Base-by-base conservation (phyloP, 176 grass and related monocot genomes). In the Aegilops speltoides region DNA sequence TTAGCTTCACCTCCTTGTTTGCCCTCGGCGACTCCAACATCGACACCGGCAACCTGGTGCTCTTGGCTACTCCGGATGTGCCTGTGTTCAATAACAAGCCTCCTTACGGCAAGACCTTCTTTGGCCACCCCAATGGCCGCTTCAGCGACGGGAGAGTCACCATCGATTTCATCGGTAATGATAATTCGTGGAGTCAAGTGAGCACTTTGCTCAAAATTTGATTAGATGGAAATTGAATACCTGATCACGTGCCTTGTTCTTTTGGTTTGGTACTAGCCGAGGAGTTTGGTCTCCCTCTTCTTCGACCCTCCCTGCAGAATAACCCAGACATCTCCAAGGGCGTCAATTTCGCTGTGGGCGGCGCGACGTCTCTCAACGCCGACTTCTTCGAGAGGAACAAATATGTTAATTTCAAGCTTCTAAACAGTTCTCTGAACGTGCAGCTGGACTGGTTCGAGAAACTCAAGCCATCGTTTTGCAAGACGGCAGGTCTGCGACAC, bases 371-470 rank as follows among this genome's bases (percentile, higher is more conserved):
- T 14, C 81, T 89, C 6, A 82, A 80, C 8, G 23, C 60, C 7
- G 81, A 59, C 24, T 97, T 87, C 87, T 86, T 84, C 41, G 28
- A 82, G 57, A 67, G 41, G 34, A 85, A 76, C 45, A 56, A 64
- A 4, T 14, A 90, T 7, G 76, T 78, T 0, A 6, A 1, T 19
- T 25, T 56, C 5, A 25, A 77, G 36, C 28, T 83, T 3, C 16
- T 86, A 0, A 91, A 93, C 82, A 76, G 32, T n/a, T 92, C 93
- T 22, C 38, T 91, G 6, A 32, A 43, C 7, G 23, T 70, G 75
- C 88, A 93, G 83, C 31, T 93, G 15, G 82, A 12, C 4, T 88
- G 87, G 89, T 97, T 93, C 81, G 73, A 93, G 85, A 5, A 90
- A 64, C 34, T 88, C 60, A 87, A 76, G 65, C 85, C 88, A 79